Evolutionary conservation across 148 eudicot genomes (phyloP).

Genomic region (Cornus kousa): DNA sequence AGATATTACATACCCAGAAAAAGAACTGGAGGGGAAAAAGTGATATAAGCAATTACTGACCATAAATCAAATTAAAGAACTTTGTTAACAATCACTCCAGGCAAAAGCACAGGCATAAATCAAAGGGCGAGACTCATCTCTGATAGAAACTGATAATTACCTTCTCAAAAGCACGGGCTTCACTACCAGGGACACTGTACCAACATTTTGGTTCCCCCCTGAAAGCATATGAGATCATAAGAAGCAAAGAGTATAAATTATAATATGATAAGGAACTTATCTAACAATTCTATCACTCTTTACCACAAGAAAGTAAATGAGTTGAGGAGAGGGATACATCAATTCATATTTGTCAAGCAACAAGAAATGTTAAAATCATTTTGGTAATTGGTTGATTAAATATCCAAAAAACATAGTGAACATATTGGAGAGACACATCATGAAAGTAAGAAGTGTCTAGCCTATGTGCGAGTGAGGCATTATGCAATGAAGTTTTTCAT

Average conservation of each 20-base stretch:
- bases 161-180: constrained; percentile 93
- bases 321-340: neutral
- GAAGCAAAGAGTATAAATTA: constrained; percentile 9
- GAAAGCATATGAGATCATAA: constrained; percentile 30
- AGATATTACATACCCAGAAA: neutral
- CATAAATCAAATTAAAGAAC: neutral
- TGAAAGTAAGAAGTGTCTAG: neutral
- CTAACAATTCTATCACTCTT: constrained; percentile 1
- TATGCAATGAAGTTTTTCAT: neutral
- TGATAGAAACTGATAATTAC: constrained; percentile 29
- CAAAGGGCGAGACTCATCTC: neutral
- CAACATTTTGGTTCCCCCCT: constrained; percentile 99
- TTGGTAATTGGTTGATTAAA: neutral
- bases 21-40: neutral
- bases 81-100: neutral
- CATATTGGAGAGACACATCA: neutral
- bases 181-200: constrained; percentile 97
- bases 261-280: neutral
- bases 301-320: neutral
- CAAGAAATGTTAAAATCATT: too few relatives aligned
- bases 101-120: too few relatives aligned
- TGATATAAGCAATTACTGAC: neutral
- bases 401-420: too few relatives aligned
- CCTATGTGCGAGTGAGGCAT: neutral
- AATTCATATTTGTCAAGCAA: neutral